Conservation (phyloP, 148 eudicot species). For the Dysphania ambrosioides region DNA sequence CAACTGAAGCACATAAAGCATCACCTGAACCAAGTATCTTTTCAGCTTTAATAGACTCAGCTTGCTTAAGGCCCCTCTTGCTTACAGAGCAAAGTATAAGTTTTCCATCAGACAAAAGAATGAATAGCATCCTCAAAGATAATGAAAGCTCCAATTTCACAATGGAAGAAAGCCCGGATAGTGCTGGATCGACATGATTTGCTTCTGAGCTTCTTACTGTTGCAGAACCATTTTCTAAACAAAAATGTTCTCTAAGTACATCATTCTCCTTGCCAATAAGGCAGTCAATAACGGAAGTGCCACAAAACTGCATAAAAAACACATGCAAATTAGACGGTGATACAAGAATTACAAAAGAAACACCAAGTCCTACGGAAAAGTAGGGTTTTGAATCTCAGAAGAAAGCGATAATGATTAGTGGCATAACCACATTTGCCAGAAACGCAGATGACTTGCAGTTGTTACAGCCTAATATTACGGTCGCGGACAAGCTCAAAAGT, state of each 20-base stretch:
- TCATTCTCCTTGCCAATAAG: conserved; percentile 38
- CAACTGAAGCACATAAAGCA: conserved; percentile 75
- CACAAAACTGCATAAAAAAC: conserved; percentile 65
- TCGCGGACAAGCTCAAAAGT: neutral
- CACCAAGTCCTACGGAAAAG: neutral
- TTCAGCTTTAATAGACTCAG: conserved; percentile 70
- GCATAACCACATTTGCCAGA: neutral
- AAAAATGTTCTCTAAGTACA: conserved; percentile 27
- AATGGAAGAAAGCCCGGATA: conserved; percentile 45
- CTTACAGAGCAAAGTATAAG: conserved; percentile 71
- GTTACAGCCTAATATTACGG: neutral
- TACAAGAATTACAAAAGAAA: neutral
- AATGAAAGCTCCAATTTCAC: conserved; percentile 63
- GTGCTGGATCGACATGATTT: conserved; percentile 29
- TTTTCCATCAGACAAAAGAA: conserved; percentile 70
- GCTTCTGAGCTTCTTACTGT: conserved; percentile 40
- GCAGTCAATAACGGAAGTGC: conserved; percentile 57
- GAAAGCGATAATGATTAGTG: neutral
- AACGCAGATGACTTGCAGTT: neutral
- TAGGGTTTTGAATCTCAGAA: too few relatives aligned
- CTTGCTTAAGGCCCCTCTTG: conserved; percentile 78
- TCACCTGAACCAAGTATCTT: conserved; percentile 65
- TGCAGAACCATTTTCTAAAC: conserved; percentile 55
- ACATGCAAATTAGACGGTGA: neutral
- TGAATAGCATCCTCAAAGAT: conserved; percentile 50